Evolutionary conservation across 1,139 yeast species (phyloP), one percentile per base, ranked within the genome.

Genomic region (Taphrina pruni): DNA sequence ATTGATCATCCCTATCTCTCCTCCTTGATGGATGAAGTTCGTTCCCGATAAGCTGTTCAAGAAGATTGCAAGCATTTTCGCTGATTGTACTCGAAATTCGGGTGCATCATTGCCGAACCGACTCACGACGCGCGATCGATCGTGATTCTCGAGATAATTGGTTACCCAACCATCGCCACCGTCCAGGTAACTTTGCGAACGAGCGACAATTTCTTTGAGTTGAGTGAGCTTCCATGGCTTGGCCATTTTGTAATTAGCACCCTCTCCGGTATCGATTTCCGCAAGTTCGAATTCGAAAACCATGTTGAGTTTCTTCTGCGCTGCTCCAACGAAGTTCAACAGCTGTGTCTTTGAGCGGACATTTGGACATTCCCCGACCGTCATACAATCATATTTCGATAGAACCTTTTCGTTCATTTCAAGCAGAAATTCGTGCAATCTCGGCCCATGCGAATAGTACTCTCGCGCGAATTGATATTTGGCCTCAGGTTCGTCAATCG

Each of bases 91-190:
- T 50, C 78, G 73, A 72, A 75, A 78, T 69, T 80, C 77, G 32
- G 80, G 78, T 35, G 81, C 74, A 64, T 79, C 81, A 74, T 82
- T 80, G 60, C 85, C 86, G 73, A 83, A 85, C 72, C 88, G 79
- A 17, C 86, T 78, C 41, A 85, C 81, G 32, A 82, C 79, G 73
- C 88, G 80, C 12, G 87, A 84, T 72, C 83, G 86, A 75, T 85
- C 88, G 74, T 86, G 88, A 75, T 86, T 86, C 76, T 86, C 88
- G 70, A 82, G 76, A 76, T 83, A 85, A 9, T 80, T 82, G 21
- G 88, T 82, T n/a, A 85, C 78, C 88, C 88, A 86, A n/a, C 86
- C 86, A 74, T 84, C 87, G 5, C 84, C 81, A 8, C 82, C 83
- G 66, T 82, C 80, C 58, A 81, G 79, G 73, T 83, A 83, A 9